These are phyloP conservation scores for Aechmea fasciata DNA, from an alignment of 176 grass and related monocot species.

Conservation along the genomic window DNA sequence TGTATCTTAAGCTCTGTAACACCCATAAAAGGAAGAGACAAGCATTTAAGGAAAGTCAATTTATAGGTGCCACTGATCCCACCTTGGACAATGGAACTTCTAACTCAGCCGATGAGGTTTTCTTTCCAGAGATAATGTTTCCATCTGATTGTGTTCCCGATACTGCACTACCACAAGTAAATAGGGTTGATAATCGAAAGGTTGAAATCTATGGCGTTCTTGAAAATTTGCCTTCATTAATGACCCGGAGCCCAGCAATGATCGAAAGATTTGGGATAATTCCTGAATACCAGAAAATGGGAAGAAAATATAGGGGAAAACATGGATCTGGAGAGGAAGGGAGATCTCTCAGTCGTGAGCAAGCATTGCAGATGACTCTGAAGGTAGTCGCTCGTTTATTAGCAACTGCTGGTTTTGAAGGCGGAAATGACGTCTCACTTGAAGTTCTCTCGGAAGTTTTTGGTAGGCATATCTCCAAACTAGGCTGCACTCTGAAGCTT, in stretches of 20 bases:
- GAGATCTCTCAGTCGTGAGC: conserved; percentile 59
- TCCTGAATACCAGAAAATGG: conserved; percentile 88
- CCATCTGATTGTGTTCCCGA: conserved; percentile 86
- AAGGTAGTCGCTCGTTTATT: conserved; percentile 55
- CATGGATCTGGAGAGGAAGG: conserved; percentile 54
- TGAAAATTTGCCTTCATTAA: conserved; percentile 79
- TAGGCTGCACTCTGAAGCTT: conserved; percentile 62
- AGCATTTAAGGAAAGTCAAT: conserved; percentile 42
- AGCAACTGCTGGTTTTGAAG: conserved; percentile 34
- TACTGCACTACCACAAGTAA: conserved; percentile 62
- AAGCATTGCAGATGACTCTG: conserved; percentile 51
- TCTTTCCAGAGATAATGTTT: conserved; percentile 84
- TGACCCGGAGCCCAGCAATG: conserved; percentile 83
- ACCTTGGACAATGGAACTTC: conserved; percentile 44
- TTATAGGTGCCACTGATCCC: conserved; percentile 17
- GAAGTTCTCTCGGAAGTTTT: conserved; percentile 75
- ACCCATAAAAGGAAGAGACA: conserved; percentile 81
- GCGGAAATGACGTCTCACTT: conserved; percentile 60
- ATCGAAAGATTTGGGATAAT: conserved; percentile 97
- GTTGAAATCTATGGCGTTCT: conserved; percentile 74
- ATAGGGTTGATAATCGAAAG: conserved; percentile 28
- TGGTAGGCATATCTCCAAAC: conserved; percentile 60
- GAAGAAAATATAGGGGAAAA: conserved; percentile 93
- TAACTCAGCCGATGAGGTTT: conserved; percentile 52
- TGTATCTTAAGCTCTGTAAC: conserved; percentile 61